phyloP scores from a whole-genome alignment of 2,329 filamentous ascomycete genomes.

The Bretziella fagacearum region DNA sequence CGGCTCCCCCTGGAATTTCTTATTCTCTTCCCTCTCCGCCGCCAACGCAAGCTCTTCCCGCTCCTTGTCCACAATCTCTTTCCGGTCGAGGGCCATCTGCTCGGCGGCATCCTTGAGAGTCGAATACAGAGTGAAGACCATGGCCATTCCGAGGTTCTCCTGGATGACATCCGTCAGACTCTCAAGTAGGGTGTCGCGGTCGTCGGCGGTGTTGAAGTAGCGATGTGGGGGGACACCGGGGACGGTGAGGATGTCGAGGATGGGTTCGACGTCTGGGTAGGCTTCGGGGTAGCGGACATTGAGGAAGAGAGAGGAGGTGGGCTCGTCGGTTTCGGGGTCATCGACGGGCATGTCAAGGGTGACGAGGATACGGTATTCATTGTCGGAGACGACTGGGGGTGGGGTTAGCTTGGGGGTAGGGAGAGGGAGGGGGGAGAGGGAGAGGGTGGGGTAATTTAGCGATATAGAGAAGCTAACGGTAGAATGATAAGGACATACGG shows the following conservation, averaged over 20 bases:
- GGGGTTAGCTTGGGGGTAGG: slow-evolving; percentile 1
- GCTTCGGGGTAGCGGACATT: slow-evolving; percentile 76
- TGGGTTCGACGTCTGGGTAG: slow-evolving; percentile 77
- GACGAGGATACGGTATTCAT: slow-evolving; percentile 73
- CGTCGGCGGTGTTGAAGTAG: slow-evolving; percentile 62
- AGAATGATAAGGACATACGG: slow-evolving; percentile 41
- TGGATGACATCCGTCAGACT: slow-evolving; percentile 59
- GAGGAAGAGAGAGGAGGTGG: slow-evolving; percentile 53
- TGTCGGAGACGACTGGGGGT: slow-evolving; percentile 64
- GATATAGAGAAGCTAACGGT: background rate
- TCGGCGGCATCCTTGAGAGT: slow-evolving; percentile 85
- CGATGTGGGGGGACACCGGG: slow-evolving; percentile 52
- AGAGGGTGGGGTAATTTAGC: background rate
- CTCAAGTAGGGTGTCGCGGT: slow-evolving; percentile 58
- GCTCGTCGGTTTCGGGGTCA: slow-evolving; percentile 43
- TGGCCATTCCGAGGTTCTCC: slow-evolving; percentile 92
- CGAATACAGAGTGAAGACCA: slow-evolving; percentile 85
- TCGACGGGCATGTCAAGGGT: slow-evolving; percentile 60
- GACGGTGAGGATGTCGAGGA: slow-evolving; percentile 61
- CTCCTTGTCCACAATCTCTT: slow-evolving; percentile 42
- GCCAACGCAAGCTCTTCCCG: slow-evolving; percentile 38
- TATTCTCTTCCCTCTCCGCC: slow-evolving; percentile 80
- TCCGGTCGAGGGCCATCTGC: slow-evolving; percentile 58
- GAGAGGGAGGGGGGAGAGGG: background rate
- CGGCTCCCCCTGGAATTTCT: slow-evolving; percentile 81